Conservation (phyloP, 2,329 filamentous ascomycete genomes). For the Alternaria sp. region DNA sequence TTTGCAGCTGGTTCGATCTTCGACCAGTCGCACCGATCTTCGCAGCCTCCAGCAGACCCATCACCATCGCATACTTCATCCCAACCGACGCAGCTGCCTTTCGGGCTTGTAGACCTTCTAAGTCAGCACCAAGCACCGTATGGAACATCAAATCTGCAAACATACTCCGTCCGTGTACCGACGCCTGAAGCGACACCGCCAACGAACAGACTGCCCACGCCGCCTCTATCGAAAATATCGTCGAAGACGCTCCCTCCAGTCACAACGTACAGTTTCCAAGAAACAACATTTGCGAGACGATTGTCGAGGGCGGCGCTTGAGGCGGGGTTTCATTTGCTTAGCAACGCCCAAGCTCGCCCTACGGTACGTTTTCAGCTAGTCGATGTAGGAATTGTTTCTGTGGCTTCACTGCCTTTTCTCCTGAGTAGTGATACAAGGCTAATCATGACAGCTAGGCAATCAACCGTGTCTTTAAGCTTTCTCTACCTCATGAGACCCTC, state of each 20-base stretch:
- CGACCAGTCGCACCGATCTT: conserved; percentile 24
- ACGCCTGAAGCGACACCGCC: conserved; percentile 34
- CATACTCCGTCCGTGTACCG: conserved; percentile 31
- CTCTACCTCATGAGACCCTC: conserved; percentile 62
- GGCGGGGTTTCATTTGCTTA: conserved; percentile 65
- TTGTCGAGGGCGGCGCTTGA: conserved; percentile 72
- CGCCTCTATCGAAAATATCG: conserved; percentile 34
- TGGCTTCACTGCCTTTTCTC: not conserved
- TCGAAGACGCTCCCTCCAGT: conserved; percentile 46
- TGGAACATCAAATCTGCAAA: conserved; percentile 21
- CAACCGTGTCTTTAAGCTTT: conserved; percentile 70
- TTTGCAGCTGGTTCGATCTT: conserved; percentile 24
- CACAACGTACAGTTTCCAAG: conserved; percentile 65
- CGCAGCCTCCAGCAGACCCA: conserved; percentile 1
- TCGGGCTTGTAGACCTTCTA: conserved; percentile 38
- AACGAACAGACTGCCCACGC: conserved; percentile 29
- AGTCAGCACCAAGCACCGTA: conserved; percentile 25
- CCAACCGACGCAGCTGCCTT: conserved; percentile 29
- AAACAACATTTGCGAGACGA: conserved; percentile 72
- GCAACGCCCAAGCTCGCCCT: conserved; percentile 47
- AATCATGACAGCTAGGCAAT: conserved; percentile 19
- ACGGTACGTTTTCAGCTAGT: conserved; percentile 11
- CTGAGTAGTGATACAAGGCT: not conserved
- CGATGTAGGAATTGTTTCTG: not conserved
- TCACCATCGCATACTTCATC: conserved; percentile 4